A percentile compares a stretch with the other conserved stretches of the same genome.
phyloP scores from a whole-genome alignment of 176 grass and related monocot species.

The Rhynchospora breviuscula region DNA sequence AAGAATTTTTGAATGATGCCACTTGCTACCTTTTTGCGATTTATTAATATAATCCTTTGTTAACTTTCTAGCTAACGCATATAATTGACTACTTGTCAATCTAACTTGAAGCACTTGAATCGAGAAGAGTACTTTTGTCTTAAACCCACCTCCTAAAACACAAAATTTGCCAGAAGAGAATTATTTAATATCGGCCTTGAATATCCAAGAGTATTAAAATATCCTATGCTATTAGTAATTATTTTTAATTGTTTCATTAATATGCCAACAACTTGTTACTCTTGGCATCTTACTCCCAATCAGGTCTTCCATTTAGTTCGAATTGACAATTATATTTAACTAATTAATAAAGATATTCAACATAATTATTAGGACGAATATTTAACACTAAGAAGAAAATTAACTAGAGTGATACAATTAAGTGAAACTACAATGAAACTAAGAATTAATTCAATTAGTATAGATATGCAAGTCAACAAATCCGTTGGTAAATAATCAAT shows the following conservation, averaged over 20 bases:
- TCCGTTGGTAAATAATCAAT: too few relatives aligned
- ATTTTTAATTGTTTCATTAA: background rate
- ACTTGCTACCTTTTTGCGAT: slow-evolving; percentile 23
- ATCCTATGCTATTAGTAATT: background rate
- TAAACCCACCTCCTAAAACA: background rate
- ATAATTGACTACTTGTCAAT: background rate
- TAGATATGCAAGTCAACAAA: too few relatives aligned
- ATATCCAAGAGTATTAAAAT: background rate
- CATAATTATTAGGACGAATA: too few relatives aligned
- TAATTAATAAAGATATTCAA: too few relatives aligned
- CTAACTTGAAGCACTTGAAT: background rate
- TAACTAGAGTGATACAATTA: too few relatives aligned
- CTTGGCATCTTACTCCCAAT: background rate
- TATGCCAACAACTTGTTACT: background rate
- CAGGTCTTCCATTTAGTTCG: too few relatives aligned
- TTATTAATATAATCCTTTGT: slow-evolving; percentile 18
- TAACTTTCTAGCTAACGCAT: slow-evolving; percentile 20
- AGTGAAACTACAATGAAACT: too few relatives aligned
- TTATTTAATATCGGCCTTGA: background rate
- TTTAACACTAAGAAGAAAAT: too few relatives aligned
- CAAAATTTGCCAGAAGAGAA: background rate
- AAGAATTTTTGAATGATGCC: slow-evolving; percentile 6
- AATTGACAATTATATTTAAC: too few relatives aligned
- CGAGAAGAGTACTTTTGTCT: background rate
- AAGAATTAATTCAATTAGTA: too few relatives aligned